A percentile compares a stretch with the other conserved stretches of the same genome.
phyloP scores from a whole-genome alignment of 371 early-diverging fungal species.

The Dichotomocladium elegans region DNA sequence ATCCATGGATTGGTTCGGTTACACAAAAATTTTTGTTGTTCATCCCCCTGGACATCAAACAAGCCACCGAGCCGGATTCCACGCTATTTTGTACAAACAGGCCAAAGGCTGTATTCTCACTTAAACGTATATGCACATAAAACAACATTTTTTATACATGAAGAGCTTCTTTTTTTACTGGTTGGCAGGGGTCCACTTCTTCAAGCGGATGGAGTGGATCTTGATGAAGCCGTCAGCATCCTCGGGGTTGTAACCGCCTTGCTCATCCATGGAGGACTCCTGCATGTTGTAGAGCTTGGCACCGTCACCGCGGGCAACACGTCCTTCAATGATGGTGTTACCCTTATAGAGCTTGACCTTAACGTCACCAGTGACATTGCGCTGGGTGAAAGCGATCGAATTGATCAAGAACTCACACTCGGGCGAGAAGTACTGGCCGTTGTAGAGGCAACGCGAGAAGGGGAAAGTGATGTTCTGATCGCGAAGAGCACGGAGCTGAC shows the following conservation, averaged over 20 bases:
- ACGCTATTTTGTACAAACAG: no score
- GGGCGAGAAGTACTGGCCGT: conserved; percentile 94
- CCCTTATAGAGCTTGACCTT: conserved; percentile 96
- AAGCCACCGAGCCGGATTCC: no score
- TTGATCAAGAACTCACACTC: conserved; percentile 88
- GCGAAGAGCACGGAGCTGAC: conserved; percentile 89
- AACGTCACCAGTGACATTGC: conserved; percentile 86
- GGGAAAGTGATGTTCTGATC: conserved; percentile 83
- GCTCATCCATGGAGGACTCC: conserved; percentile 93
- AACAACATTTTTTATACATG: not conserved
- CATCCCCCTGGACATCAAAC: no score
- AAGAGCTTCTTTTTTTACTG: conserved; percentile 1
- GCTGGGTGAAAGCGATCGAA: conserved; percentile 79
- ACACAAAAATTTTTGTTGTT: no score
- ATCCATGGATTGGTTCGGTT: no score
- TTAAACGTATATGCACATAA: no score
- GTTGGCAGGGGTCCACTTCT: conserved; percentile 71
- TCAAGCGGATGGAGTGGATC: conserved; percentile 93
- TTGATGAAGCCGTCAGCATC: conserved; percentile 97
- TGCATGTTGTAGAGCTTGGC: conserved; percentile 91
- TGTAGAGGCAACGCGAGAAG: conserved; percentile 79
- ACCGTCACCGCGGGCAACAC: conserved; percentile 67
- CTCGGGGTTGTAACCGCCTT: conserved; percentile 89
- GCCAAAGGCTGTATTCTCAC: no score
- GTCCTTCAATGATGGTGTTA: conserved; percentile 84